Conservation (phyloP, 805 yeast genomes). For the Osmozyma mogii region DNA sequence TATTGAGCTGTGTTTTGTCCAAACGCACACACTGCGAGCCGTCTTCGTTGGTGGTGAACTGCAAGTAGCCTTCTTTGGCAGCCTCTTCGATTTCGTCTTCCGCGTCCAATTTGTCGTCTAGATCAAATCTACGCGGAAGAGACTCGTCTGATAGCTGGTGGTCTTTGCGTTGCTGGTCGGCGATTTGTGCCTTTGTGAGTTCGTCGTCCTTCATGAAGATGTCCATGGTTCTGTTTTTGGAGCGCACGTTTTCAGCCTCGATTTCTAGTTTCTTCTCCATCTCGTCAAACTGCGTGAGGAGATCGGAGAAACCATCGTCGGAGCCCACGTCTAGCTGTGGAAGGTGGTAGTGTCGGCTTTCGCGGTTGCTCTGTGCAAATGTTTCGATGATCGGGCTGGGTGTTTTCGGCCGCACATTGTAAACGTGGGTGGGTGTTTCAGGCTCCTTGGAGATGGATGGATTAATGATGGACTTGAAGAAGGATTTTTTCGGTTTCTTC, state of each 20-base stretch:
- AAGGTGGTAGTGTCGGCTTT: slow-evolving; percentile 6
- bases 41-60: too few relatives aligned
- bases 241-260: too few relatives aligned
- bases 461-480: slow-evolving; percentile 5
- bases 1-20: too few relatives aligned
- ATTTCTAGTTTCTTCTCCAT: slow-evolving; percentile 12
- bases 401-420: slow-evolving; percentile 5
- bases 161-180: slow-evolving; percentile 30
- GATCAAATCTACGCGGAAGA: slow-evolving; percentile 4
- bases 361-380: neutral
- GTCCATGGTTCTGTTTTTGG: slow-evolving; percentile 8
- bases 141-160: slow-evolving; percentile 10
- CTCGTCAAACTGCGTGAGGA: slow-evolving; percentile 11
- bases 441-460: slow-evolving; percentile 5
- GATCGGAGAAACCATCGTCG: slow-evolving; percentile 9
- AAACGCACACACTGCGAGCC: too few relatives aligned
- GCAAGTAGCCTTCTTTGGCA: too few relatives aligned
- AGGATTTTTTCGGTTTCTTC: slow-evolving; percentile 5
- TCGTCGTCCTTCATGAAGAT: slow-evolving; percentile 35
- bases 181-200: slow-evolving; percentile 32
- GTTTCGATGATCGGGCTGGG: slow-evolving; percentile 1
- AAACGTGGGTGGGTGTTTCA: slow-evolving; percentile 8
- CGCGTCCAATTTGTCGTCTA: too few relatives aligned
- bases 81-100: too few relatives aligned
- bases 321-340: slow-evolving; percentile 10